Percentiles rank a stretch among this genome's conserved stretches.
These are phyloP conservation scores for Cryptococcus sp. DNA, from an alignment of 1,284 basidiomycete species.

Conservation along the genomic window DNA sequence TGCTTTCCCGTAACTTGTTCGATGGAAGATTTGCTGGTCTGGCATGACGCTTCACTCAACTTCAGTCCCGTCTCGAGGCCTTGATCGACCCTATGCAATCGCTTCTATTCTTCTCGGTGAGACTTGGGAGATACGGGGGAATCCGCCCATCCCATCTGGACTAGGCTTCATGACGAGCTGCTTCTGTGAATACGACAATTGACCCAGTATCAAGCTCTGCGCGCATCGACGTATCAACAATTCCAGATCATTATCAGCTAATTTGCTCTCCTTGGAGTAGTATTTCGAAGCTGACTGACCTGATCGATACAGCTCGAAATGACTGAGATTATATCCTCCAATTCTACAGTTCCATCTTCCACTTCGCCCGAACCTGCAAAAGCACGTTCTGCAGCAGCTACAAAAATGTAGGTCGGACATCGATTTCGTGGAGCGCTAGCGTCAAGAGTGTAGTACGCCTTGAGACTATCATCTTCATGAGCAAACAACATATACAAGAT, in stretches of 20 bases:
- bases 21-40: no score
- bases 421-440: constrained; percentile 27
- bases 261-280: no score
- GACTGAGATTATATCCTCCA: constrained; percentile 49
- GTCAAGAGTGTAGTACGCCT: constrained; percentile 30
- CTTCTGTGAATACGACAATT: constrained; percentile 44
- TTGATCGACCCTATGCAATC: constrained; percentile 2
- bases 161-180: constrained; percentile 40
- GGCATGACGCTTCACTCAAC: no score
- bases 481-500: background rate
- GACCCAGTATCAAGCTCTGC: constrained; percentile 42
- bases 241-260: no score
- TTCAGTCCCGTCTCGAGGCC: no score
- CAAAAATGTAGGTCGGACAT: constrained; percentile 46
- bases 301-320: constrained; percentile 51
- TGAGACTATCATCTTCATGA: constrained; percentile 23
- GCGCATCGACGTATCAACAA: background rate
- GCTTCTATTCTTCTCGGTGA: constrained; percentile 23
- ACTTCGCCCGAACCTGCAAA: constrained; percentile 44
- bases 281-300: constrained; percentile 28
- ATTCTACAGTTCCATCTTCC: constrained; percentile 37
- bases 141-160: constrained; percentile 44
- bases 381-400: constrained; percentile 25
- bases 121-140: constrained; percentile 36
- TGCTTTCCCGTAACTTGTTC: no score